Evolutionary conservation across 108 stramenopile genomes (phyloP), one percentile per base, ranked within the genome.

Genomic region (Conticribra weissflogii): DNA sequence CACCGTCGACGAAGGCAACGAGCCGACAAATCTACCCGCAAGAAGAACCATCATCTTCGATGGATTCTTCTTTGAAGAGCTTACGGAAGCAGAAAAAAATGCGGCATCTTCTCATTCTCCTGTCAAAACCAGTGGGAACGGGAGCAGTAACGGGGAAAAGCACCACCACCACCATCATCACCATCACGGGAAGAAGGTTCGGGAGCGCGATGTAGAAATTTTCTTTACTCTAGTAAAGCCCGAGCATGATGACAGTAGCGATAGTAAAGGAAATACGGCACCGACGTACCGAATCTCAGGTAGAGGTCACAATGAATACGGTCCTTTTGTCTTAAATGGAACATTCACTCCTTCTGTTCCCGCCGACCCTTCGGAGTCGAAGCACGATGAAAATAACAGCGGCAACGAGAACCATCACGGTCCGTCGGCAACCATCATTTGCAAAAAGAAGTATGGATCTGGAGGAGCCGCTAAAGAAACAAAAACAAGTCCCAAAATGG

Each of bases 201-300:
- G 72, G 28, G 81, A 82, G 34, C 59, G 64, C 0, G 81, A 82
- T 72, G 76, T 82, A 18, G 81, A 82, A 72, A 33, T 82, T 7
- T 52, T 65, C 24, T 23, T 65, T 4, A 22, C 27, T 17, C 48
- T n/a, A 1, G 15, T 15, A 3, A n/a, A 15, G 2, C 16, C 1
- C 4, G n/a, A 17, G 3, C n/a, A 65, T 33, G 33, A 65, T 9
- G 4, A 16, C 17, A 25, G 8, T 28, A 3, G n/a, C 14, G 33
- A 3, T 1, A 45, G 19, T 17, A 3, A 49, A 22, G 7, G 1
- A 12, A 21, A 15, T 14, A 48, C 18, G 1, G 14, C 71, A 3
- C 8, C 52, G 30, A 22, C 12, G 2, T 68, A 57, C 22, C 18
- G 18, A 17, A 60, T 82, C 17, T 53, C 76, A 2, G 81, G 81